Conservation (phyloP, 2,329 filamentous ascomycete genomes). For the Tolypocladium paradoxum region DNA sequence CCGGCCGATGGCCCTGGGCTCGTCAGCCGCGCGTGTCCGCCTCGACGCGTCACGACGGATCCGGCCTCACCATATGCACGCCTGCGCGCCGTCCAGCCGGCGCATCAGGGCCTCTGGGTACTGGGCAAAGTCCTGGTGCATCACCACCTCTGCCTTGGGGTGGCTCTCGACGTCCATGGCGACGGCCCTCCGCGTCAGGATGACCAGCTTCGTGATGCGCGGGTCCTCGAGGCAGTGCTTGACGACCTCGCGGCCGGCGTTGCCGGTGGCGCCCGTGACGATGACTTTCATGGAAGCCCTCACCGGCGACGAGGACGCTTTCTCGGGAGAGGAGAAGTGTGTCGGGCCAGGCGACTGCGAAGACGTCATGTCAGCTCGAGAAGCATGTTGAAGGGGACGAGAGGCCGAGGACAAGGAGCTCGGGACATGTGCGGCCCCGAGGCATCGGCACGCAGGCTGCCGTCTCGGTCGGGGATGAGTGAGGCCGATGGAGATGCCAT, state of each 20-base stretch:
- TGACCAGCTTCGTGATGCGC: constrained; percentile 38
- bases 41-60: too few relatives aligned
- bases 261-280: constrained; percentile 47
- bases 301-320: background rate
- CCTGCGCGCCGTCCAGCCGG: constrained; percentile 40
- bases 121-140: constrained; percentile 41
- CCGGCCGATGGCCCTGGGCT: constrained; percentile 27
- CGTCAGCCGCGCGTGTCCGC: too few relatives aligned
- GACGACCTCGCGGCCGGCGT: constrained; percentile 43
- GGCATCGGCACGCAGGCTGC: too few relatives aligned
- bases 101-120: constrained; percentile 30
- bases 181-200: constrained; percentile 37
- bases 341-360: background rate
- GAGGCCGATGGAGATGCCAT: too few relatives aligned
- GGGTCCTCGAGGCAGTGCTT: constrained; percentile 36
- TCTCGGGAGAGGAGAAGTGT: background rate
- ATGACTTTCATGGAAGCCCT: constrained; percentile 43
- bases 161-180: constrained; percentile 28
- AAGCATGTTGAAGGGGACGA: too few relatives aligned
- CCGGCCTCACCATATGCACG: constrained; percentile 57
- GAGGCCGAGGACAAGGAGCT: too few relatives aligned
- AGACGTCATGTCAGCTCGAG: too few relatives aligned
- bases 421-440: too few relatives aligned
- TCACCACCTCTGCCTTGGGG: constrained; percentile 37
- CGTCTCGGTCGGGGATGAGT: too few relatives aligned